Evolutionary conservation across 2,329 filamentous ascomycete species (phyloP).

Genomic region (Alternaria angustiovoidea): DNA sequence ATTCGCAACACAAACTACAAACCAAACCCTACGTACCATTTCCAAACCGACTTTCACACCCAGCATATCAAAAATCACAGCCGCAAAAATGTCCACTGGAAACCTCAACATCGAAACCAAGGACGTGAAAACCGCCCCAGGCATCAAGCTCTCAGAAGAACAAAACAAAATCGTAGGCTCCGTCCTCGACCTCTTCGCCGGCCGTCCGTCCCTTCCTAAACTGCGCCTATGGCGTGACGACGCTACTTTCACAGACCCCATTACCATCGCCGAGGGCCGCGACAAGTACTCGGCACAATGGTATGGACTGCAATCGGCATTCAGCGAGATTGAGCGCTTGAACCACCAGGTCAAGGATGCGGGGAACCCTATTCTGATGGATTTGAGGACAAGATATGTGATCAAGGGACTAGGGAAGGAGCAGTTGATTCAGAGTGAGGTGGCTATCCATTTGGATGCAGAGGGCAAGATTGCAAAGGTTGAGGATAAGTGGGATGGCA

Average conservation of each 20-base stretch:
- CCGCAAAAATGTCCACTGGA: constrained; percentile 44
- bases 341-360: constrained; percentile 61
- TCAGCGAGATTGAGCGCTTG: constrained; percentile 65
- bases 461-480: constrained; percentile 60
- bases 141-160: constrained; percentile 58
- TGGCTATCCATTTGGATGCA: constrained; percentile 57
- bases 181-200: constrained; percentile 69
- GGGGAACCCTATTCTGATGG: constrained; percentile 68
- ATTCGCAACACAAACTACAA: constrained; percentile 25
- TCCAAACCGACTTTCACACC: constrained; percentile 28
- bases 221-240: constrained; percentile 67
- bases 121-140: constrained; percentile 61
- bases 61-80: constrained; percentile 19
- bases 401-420: constrained; percentile 63
- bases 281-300: constrained; percentile 62
- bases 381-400: constrained; percentile 62
- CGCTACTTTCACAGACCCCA: constrained; percentile 65
- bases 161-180: constrained; percentile 66
- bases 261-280: constrained; percentile 65
- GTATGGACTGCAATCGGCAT: constrained; percentile 68
- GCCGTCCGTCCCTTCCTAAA: constrained; percentile 66
- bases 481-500: constrained; percentile 64
- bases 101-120: constrained; percentile 62
- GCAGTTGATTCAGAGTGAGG: constrained; percentile 58
- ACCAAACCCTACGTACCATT: constrained; percentile 20